A percentile compares a stretch with the other conserved stretches of the same genome.
phyloP scores from a whole-genome alignment of 352 stramenopile genomes.

The Nothophytophthora sp. region DNA sequence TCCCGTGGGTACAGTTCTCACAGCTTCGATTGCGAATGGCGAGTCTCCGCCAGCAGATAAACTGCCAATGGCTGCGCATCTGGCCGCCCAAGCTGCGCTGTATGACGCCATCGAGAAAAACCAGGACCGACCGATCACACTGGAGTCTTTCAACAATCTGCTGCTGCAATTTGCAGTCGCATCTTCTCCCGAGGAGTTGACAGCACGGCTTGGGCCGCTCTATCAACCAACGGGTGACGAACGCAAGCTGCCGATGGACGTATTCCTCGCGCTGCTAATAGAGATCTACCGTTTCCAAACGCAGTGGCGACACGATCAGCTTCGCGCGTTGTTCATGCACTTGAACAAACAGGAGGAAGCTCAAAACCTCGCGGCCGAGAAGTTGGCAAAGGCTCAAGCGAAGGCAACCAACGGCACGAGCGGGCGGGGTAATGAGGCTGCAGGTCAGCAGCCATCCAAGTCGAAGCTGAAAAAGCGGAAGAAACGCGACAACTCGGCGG shows the following conservation, averaged over 20 bases:
- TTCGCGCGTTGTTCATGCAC: slow-evolving; percentile 44
- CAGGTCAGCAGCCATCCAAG: slow-evolving; percentile 9
- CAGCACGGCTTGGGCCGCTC: slow-evolving; percentile 36
- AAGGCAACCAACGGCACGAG: background rate
- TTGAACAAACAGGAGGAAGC: slow-evolving; percentile 31
- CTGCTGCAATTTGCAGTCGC: slow-evolving; percentile 35
- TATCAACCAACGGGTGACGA: slow-evolving; percentile 63
- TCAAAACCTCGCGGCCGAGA: slow-evolving; percentile 13
- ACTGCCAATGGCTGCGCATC: slow-evolving; percentile 6
- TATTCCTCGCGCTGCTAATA: slow-evolving; percentile 49
- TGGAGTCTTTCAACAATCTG: slow-evolving; percentile 60
- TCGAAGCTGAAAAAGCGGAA: slow-evolving; percentile 31
- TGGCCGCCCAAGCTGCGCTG: slow-evolving; percentile 21
- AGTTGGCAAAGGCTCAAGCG: slow-evolving; percentile 2
- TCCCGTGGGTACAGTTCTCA: slow-evolving; percentile 5
- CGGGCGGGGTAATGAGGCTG: background rate
- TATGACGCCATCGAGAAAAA: slow-evolving; percentile 30
- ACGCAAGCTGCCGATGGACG: slow-evolving; percentile 44
- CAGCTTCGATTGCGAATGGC: background rate
- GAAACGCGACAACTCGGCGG: slow-evolving; percentile 8
- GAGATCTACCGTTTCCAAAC: slow-evolving; percentile 50
- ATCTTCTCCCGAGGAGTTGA: slow-evolving; percentile 32
- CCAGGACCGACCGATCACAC: slow-evolving; percentile 32
- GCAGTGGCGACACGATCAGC: slow-evolving; percentile 44
- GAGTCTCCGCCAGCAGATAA: background rate